Base-by-base conservation (phyloP, 805 yeast species). In the Cyberlindnera euphorbiiphila region DNA sequence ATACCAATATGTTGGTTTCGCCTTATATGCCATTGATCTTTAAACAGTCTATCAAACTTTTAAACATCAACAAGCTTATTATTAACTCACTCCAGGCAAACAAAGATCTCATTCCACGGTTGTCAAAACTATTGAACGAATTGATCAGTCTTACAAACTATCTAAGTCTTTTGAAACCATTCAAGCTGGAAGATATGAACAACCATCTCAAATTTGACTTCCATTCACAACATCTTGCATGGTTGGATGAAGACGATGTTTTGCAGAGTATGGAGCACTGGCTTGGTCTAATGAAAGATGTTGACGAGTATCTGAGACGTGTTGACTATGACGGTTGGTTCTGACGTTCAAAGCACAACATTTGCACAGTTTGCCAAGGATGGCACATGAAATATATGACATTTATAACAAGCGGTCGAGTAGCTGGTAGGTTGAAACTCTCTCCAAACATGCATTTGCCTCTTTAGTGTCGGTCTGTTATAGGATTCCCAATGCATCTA, bases 281-380 rank as follows among this genome's bases (percentile, higher is more conserved):
- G 59, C 24, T 46, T 20, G 49, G 53, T 1, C 43, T 54, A 18
- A 50, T 54, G 41, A 19, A 32, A 11, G 59, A 54, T 25, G 44
- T 52, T 10, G 37, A 46, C 15, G 39, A 39, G 9, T 44, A 31
- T 24, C 19, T 43, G 6, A 41, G 46, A 37, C 32, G 31, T 13
- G 57, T 53, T 28, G 57, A 53, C 16, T 45, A 37, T 35, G 53
- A 53, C 15, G 59, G 59, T 9, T 54, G 59, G 59, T 53, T 45
- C 31, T 51, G 33, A 44, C 3, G 15, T n/a, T n/a, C n/a, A n/a
- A n/a, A n/a, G n/a, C n/a, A n/a, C n/a, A n/a, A n/a, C n/a, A n/a
- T n/a, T n/a, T n/a, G n/a, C n/a, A n/a, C n/a, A n/a, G n/a, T n/a
- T n/a, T n/a, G n/a, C n/a, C n/a, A n/a, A n/a, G n/a, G n/a, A n/a